Base-by-base conservation (phyloP, 768 basidiomycete genomes). In the Tricholoma hemisulphureum region DNA sequence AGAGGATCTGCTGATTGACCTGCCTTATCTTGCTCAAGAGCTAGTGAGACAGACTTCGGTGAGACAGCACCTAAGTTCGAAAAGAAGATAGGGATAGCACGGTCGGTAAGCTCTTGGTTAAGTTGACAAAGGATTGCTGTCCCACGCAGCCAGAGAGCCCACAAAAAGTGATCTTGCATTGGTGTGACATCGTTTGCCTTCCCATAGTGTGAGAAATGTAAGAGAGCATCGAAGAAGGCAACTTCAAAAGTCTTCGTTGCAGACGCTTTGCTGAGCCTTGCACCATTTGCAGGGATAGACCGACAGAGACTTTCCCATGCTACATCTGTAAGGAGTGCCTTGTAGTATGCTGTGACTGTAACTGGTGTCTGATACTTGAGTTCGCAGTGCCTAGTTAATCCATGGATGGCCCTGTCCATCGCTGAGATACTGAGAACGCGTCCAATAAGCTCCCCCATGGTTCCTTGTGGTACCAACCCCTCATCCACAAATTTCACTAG, bases 391-490 rank as follows among this genome's bases (percentile, higher is more conserved):
- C 35, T 18, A 0, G 41, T 26, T 49, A 61, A 28, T 32, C 23
- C 28, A 46, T 58, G 28, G 46, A 65, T 65, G 28, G 63, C 63
- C 7, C 37, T 34, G 50, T 65, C 63, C 63, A 65, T 65, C 2
- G 63, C 63, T 1, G 34, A 55, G 11, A 65, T 65, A 21, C 62
- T 65, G 41, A 65, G 34, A 39, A 51, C 35, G 34, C 64, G 57
- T 16, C 64, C 60, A 43, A 63, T 64, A 20, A 65, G 54, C 57
- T 64, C 64, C 39, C 64, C 63, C n/a, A 62, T 41, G 32, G 53
- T 55, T 2, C 64, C 60, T 46, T 65, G 64, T 29, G 51, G 24
- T 26, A 57, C 63, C 63, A 65, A 57, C 31, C 63, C 63, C 21
- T 56, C 35, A 7, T 58, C 48, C 14, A 65, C 55, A 57, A 50